phyloP scores from a whole-genome alignment of 1,139 yeast genomes.

The Saccharomyces hybrid region DNA sequence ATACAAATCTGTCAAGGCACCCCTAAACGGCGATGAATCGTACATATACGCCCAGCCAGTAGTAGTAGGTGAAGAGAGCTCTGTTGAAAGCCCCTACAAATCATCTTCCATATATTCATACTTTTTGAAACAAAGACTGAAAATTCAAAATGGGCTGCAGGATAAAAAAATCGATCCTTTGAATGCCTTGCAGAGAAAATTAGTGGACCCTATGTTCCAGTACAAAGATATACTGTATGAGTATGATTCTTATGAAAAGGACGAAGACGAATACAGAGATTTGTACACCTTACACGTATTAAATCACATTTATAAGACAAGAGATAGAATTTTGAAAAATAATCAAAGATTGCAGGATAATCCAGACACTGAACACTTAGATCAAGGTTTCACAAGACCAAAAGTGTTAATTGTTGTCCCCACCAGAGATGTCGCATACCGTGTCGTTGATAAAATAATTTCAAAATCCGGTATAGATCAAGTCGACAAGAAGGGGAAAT shows the following conservation, averaged over 20 bases:
- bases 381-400: constrained; percentile 94
- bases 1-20: constrained; percentile 18
- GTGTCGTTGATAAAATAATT: constrained; percentile 55
- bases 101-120: constrained; percentile 26
- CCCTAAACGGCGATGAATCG: constrained; percentile 14
- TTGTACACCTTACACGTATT: constrained; percentile 64
- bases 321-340: constrained; percentile 74
- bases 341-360: constrained; percentile 48
- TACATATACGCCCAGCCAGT: constrained; percentile 24
- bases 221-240: constrained; percentile 71
- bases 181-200: constrained; percentile 35
- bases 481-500: constrained; percentile 73
- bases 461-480: constrained; percentile 62
- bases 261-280: constrained; percentile 46
- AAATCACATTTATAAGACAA: constrained; percentile 79
- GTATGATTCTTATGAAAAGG: constrained; percentile 39
- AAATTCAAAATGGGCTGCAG: constrained; percentile 22
- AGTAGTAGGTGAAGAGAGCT: constrained; percentile 5
- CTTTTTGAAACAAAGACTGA: constrained; percentile 32
- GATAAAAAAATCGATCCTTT: constrained; percentile 21
- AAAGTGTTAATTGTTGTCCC: constrained; percentile 79
- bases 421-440: constrained; percentile 71
- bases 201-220: constrained; percentile 57
- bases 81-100: constrained; percentile 15
- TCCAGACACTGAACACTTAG: constrained; percentile 51